Percentiles rank a stretch among this genome's conserved stretches.
Conservation (phyloP, 2,329 filamentous ascomycete species). For the Cladophialophora psammophila region DNA sequence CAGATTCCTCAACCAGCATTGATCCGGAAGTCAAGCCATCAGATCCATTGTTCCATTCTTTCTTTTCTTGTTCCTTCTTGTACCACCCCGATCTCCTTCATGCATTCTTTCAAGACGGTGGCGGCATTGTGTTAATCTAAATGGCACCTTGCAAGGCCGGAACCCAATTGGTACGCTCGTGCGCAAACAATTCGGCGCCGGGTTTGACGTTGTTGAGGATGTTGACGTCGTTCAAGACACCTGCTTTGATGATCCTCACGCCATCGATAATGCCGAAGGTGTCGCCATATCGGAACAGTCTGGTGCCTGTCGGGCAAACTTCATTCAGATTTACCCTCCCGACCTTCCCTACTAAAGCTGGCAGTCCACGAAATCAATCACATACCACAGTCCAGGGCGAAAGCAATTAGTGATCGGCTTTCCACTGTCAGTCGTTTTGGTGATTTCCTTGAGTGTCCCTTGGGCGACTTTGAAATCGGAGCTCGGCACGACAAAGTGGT, state of each 20-base stretch:
- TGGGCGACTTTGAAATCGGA: constrained; percentile 42
- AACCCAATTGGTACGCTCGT: constrained; percentile 32
- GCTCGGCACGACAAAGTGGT: constrained; percentile 45
- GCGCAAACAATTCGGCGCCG: constrained; percentile 44
- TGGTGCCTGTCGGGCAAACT: constrained; percentile 25
- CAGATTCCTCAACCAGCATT: constrained; percentile 11
- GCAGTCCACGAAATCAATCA: background rate
- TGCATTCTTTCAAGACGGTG: constrained; percentile 18
- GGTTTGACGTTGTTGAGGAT: constrained; percentile 45
- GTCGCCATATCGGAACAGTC: constrained; percentile 42
- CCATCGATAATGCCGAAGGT: constrained; percentile 42
- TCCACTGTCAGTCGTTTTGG: constrained; percentile 48
- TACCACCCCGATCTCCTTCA: background rate
- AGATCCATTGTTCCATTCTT: background rate
- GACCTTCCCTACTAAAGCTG: background rate
- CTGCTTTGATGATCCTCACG: constrained; percentile 46
- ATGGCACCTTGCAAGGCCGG: constrained; percentile 27
- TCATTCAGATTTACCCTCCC: background rate
- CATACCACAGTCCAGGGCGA: constrained; percentile 48
- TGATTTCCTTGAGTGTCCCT: constrained; percentile 47
- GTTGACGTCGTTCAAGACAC: constrained; percentile 46
- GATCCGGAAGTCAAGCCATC: constrained; percentile 13
- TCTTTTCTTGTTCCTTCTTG: background rate
- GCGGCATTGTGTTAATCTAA: constrained; percentile 34
- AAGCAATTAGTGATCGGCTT: constrained; percentile 48